phyloP scores from a whole-genome alignment of 129 eudicot species.

The Artemisia annua region DNA sequence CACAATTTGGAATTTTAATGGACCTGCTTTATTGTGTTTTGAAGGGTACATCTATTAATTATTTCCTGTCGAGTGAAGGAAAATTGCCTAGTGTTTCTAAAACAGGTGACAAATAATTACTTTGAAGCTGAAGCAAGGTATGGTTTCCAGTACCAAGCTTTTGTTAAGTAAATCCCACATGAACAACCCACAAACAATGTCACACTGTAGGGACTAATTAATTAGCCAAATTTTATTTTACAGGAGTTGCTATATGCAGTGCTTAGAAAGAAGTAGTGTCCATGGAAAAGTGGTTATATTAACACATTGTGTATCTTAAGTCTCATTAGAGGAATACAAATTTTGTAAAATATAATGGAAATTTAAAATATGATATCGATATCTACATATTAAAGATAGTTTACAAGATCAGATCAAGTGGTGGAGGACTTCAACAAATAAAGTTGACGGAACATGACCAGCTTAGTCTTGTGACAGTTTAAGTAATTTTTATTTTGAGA shows the following conservation, averaged over 20 bases:
- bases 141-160: not conserved
- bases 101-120: constrained; percentile 26
- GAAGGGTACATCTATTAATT: constrained; percentile 48
- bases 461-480: too few species aligned
- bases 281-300: constrained; percentile 32
- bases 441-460: too few species aligned
- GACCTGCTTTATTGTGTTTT: not conserved
- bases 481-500: too few species aligned
- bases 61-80: constrained; percentile 29
- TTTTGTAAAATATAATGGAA: too few species aligned
- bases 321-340: too few species aligned
- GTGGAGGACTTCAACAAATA: too few species aligned
- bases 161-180: not conserved
- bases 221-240: not conserved
- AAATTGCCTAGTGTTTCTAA: constrained; percentile 39
- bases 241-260: constrained; percentile 15
- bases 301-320: too few species aligned
- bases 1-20: not conserved
- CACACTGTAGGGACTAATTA: not conserved
- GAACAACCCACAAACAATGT: not conserved
- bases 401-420: too few species aligned
- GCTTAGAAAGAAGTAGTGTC: constrained; percentile 33
- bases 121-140: constrained; percentile 25
- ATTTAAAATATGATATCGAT: too few species aligned
- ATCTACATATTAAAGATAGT: too few species aligned